Evolutionary conservation across 1,139 yeast species (phyloP), one percentile per base, ranked within the genome.

Genomic region (Pichia sp.): DNA sequence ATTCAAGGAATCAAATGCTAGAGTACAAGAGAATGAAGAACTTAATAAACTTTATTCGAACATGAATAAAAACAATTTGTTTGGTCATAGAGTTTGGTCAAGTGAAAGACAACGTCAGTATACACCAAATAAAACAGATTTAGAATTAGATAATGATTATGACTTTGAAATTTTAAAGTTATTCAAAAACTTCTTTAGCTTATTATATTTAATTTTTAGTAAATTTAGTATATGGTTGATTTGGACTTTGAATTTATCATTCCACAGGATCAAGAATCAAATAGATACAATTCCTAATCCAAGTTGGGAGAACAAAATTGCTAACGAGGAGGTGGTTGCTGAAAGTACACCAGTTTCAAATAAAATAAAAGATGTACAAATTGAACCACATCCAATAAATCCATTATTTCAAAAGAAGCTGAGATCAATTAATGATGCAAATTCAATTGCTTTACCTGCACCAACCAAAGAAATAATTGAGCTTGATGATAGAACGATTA

Each of bases 191-290:
- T 34, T 64, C 9, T 48, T 56, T 2, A 39, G 58, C 3, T 51
- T 65, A 1, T 11, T 57, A 4, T 52, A 45, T 22, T 53, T 61
- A 30, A 48, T 65, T 5, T 54, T 58, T 0, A 58, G 52, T 18
- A 64, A 62, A 47, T 48, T 50, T 0, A 52, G 57, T 3, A 49
- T 58, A 7, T 65, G 68, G 68, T n/a, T 57, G 5, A 19, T 64
- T 3, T 62, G 56, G 50, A 10, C 54, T 2, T 44, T 64, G 29
- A 60, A 57, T 59, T 54, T 9, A 25, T 55, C 2, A 29, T 54
- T 22, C 27, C 58, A 31, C 46, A 58, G 39, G 53, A 48, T 16
- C 31, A 59, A 5, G 49, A 59, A 31, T 58, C 58, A 39, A 42
- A 43, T n/a, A 19, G 11, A 18, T 36, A 36, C 14, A 19, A 62